Conservation (phyloP, 306 rosid species). For the Calophaca sinica region DNA sequence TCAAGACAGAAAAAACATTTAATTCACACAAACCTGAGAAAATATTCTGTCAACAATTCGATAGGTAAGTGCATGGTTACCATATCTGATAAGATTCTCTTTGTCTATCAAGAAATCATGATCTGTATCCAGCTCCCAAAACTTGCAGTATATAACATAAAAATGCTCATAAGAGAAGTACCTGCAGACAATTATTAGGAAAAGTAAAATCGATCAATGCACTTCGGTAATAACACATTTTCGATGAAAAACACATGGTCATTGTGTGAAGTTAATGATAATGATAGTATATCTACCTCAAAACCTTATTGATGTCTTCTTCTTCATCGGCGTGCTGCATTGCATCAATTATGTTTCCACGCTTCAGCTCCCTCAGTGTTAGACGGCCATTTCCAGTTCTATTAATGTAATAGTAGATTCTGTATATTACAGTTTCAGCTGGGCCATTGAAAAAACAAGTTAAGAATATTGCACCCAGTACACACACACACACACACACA, state of each 20-base stretch:
- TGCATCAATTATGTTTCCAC: slow-evolving; percentile 94
- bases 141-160: slow-evolving; percentile 99
- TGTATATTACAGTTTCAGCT: slow-evolving; percentile 99
- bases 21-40: slow-evolving; percentile 85
- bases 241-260: not conserved
- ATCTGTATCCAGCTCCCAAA: slow-evolving; percentile 99
- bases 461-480: slow-evolving; percentile 41
- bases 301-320: slow-evolving; percentile 97
- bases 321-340: slow-evolving; percentile 99
- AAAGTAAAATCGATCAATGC: slow-evolving; percentile 5
- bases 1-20: slow-evolving; percentile 36
- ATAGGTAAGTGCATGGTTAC: slow-evolving; percentile 99
- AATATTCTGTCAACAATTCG: slow-evolving; percentile 99
- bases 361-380: slow-evolving; percentile 90
- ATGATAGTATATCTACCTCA: slow-evolving; percentile 68
- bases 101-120: slow-evolving; percentile 98
- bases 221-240: slow-evolving; percentile 7
- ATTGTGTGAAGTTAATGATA: slow-evolving; percentile 21
- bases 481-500: slow-evolving; percentile 25
- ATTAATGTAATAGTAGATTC: slow-evolving; percentile 95
- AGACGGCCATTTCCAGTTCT: slow-evolving; percentile 90
- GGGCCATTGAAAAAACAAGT: slow-evolving; percentile 62
- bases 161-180: slow-evolving; percentile 99
- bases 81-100: slow-evolving; percentile 98
- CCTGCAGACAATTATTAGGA: slow-evolving; percentile 54